Base-by-base conservation (phyloP, 1,284 basidiomycete species). In the Trametes hirsuta region DNA sequence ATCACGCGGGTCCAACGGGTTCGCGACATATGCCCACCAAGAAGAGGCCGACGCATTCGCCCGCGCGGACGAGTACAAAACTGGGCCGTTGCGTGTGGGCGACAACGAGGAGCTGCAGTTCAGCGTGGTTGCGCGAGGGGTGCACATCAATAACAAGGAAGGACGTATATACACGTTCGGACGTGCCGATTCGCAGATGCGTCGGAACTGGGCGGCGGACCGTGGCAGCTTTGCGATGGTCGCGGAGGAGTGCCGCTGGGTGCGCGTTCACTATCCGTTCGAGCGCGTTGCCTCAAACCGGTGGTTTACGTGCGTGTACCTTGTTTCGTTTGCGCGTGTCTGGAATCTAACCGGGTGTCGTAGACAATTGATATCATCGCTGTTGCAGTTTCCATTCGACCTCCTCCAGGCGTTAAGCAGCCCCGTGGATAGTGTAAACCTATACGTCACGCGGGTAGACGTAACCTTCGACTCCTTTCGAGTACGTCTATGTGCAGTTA, bases 391-490 rank as follows among this genome's bases (percentile, higher is more conserved):
- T 37, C 74, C 76, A 22, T 67, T 65, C 9, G 69, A 73, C 45
- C 35, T 77, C 10, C 25, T 69, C 10, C 67, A 71, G 25, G 58
- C 70, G n/a, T 65, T 73, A 42, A 54, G 61, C 34, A 69, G 77
- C 56, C 79, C 78, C 2, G 62, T 74, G 60, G 65, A 66, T 6
- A 62, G 66, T 6, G 58, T 77, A 9, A 74, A 81, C 56, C 54
- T 82, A 2, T 74, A 77, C 59, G 66, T 76, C 22, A 62, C 72
- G 9, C 72, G 75, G 6, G 64, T 70, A 4, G 77, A 82, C 51
- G 71, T 81, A 34, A 77, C 75, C 8, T 81, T 80, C 52, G 74
- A 76, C 48, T 63, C 75, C 30, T 81, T 81, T 66, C 73, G 76
- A n/a, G 72, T 73, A 53, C 30, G 71, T 65, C 22, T 3, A 10